Percentiles rank a stretch among this genome's conserved stretches.
Conservation (phyloP, 2,329 filamentous ascomycete species). For the Teratosphaeria destructans region DNA sequence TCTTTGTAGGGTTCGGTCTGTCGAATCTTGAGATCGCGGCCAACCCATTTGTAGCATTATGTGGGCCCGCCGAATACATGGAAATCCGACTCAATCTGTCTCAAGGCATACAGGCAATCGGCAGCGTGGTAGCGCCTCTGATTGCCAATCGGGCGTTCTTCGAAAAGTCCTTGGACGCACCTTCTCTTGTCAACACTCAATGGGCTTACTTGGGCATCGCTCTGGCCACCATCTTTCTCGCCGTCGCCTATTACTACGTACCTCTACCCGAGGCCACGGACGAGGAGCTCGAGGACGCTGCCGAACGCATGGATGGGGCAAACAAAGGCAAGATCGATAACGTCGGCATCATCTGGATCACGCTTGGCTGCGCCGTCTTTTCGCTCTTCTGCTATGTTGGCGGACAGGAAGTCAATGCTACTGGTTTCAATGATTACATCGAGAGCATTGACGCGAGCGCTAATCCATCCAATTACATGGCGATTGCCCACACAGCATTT, state of each 20-base stretch:
- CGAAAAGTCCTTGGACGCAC: conserved; percentile 34
- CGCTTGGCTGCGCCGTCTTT: conserved; percentile 44
- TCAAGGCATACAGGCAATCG: conserved; percentile 52
- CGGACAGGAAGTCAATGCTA: conserved; percentile 47
- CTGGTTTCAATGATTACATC: conserved; percentile 38
- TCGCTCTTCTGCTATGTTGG: conserved; percentile 52
- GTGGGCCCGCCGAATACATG: conserved; percentile 49
- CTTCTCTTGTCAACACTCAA: conserved; percentile 49
- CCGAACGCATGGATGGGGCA: conserved; percentile 40
- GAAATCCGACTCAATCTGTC: conserved; percentile 51
- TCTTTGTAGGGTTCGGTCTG: conserved; percentile 51
- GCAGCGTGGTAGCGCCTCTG: conserved; percentile 49
- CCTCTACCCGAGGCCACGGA: conserved; percentile 54
- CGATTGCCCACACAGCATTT: conserved; percentile 48
- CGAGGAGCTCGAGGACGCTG: conserved; percentile 46
- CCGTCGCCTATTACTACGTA: conserved; percentile 50
- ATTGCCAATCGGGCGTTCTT: conserved; percentile 51
- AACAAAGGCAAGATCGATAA: conserved; percentile 37
- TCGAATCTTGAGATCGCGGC: conserved; percentile 50
- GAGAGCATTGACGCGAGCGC: conserved; percentile 26
- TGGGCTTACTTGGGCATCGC: conserved; percentile 56
- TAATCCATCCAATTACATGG: conserved; percentile 34
- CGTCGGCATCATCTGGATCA: conserved; percentile 45
- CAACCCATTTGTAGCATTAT: conserved; percentile 53
- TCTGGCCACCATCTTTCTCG: conserved; percentile 49